Conservation (phyloP, 257 asterid genomes). For the Lycium barbarum region DNA sequence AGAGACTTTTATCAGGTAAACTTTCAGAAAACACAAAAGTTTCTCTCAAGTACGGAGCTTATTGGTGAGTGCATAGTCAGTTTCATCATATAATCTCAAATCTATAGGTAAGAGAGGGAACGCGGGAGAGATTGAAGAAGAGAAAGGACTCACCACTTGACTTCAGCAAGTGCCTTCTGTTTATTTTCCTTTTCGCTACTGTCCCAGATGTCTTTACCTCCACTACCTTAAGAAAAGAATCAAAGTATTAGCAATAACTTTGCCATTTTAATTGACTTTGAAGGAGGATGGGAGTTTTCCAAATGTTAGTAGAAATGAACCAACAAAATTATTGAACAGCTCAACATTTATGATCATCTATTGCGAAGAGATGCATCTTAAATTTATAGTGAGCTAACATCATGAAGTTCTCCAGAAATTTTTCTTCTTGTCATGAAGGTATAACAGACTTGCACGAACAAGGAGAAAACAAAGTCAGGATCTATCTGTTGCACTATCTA, state of each 20-base stretch:
- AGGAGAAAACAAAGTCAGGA: background rate
- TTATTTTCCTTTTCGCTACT: constrained; percentile 89
- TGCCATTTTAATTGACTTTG: background rate
- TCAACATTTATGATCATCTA: background rate
- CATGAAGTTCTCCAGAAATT: background rate
- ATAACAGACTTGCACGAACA: background rate
- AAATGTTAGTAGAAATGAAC: background rate
- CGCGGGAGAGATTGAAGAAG: background rate
- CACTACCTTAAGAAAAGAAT: constrained; percentile 68
- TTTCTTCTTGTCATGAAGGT: background rate
- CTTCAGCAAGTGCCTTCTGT: constrained; percentile 80
- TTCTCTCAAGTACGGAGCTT: background rate
- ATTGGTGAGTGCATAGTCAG: background rate
- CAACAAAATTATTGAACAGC: background rate
- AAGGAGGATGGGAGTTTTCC: background rate
- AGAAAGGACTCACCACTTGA: constrained; percentile 74
- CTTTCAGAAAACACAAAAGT: background rate
- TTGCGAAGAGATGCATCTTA: background rate
- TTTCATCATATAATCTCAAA: constrained; percentile 1
- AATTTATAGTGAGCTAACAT: background rate
- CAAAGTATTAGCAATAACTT: background rate
- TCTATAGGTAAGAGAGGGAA: constrained; percentile 25
- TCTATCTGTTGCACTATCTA: constrained; percentile 5
- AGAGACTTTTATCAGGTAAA: background rate
- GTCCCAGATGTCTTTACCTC: constrained; percentile 81